These are phyloP conservation scores for Dendrostoma leiphaemia DNA, from an alignment of 2,329 filamentous ascomycete species.

Conservation along the genomic window DNA sequence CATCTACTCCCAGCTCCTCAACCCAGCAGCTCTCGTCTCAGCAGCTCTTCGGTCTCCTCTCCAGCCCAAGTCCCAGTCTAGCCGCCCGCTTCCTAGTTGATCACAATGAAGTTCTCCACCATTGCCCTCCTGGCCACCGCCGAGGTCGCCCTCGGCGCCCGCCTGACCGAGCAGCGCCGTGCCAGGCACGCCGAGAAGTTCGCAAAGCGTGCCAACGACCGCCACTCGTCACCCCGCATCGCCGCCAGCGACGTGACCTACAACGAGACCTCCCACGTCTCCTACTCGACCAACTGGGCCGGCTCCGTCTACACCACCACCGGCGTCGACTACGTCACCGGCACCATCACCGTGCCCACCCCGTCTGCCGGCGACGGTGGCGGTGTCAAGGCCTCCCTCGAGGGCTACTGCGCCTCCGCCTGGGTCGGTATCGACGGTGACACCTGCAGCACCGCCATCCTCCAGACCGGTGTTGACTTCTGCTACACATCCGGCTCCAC, in stretches of 20 bases:
- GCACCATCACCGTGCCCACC: slow-evolving; percentile 50
- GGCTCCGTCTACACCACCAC: slow-evolving; percentile 51
- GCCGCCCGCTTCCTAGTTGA: not conserved
- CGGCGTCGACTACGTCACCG: slow-evolving; percentile 49
- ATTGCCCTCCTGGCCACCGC: slow-evolving; percentile 36
- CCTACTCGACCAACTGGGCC: slow-evolving; percentile 47
- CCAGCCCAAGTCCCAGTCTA: not conserved
- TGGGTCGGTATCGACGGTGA: slow-evolving; percentile 64
- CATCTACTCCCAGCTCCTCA: not conserved
- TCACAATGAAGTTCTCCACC: slow-evolving; percentile 46
- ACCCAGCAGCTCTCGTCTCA: slow-evolving; percentile 1
- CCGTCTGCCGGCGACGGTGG: slow-evolving; percentile 38
- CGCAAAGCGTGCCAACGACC: slow-evolving; percentile 2
- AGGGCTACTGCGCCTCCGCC: slow-evolving; percentile 39
- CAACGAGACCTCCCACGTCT: slow-evolving; percentile 10
- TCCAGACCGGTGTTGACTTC: slow-evolving; percentile 59
- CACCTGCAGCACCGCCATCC: slow-evolving; percentile 50
- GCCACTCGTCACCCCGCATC: slow-evolving; percentile 8
- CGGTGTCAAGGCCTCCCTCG: slow-evolving; percentile 25
- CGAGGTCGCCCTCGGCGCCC: slow-evolving; percentile 38
- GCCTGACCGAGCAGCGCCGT: slow-evolving; percentile 37
- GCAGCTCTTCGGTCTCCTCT: not conserved
- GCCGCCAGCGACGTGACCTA: not conserved
- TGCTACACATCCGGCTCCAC: slow-evolving; percentile 40
- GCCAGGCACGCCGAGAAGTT: slow-evolving; percentile 24